phyloP scores from a whole-genome alignment of 1,284 basidiomycete genomes.

The Uromyces viciae-fabae region DNA sequence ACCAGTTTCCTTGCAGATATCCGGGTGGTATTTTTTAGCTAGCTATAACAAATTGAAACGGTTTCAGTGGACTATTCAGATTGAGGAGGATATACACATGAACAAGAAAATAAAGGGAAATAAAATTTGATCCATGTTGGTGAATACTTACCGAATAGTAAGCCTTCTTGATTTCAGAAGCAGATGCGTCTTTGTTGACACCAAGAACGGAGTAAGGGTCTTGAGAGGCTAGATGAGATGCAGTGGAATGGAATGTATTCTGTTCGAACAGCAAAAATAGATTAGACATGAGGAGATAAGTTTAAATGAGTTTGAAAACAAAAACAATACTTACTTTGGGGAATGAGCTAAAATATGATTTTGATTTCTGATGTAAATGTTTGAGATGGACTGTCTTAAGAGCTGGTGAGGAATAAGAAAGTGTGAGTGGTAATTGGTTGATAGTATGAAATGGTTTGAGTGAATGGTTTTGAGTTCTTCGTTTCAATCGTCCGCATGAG shows the following conservation, averaged over 20 bases:
- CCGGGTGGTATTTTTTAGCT: conserved; percentile 96
- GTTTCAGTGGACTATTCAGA: conserved; percentile 22
- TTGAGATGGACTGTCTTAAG: not conserved
- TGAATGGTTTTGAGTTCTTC: not conserved
- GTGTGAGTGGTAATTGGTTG: not conserved
- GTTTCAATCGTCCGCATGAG: conserved; percentile 17
- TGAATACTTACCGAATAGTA: conserved; percentile 75
- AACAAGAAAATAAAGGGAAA: conserved; percentile 9
- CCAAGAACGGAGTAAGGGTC: conserved; percentile 89
- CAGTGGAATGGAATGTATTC: conserved; percentile 65
- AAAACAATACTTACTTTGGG: not conserved
- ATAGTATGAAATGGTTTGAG: not conserved
- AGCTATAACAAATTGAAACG: conserved; percentile 61
- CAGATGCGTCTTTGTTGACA: conserved; percentile 74
- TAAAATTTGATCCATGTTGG: conserved; percentile 27
- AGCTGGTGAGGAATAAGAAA: not conserved
- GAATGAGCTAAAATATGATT: not conserved
- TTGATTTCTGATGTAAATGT: no score
- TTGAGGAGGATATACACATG: not conserved
- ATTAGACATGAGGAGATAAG: not conserved
- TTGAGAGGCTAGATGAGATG: conserved; percentile 64
- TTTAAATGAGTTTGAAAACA: not conserved
- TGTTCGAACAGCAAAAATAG: not conserved
- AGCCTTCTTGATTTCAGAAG: conserved; percentile 89
- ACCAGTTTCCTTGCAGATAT: conserved; percentile 86